Evolutionary conservation across 352 stramenopile species (phyloP), one percentile per base, ranked within the genome.

Genomic region (Pythium rhizo-oryzae): DNA sequence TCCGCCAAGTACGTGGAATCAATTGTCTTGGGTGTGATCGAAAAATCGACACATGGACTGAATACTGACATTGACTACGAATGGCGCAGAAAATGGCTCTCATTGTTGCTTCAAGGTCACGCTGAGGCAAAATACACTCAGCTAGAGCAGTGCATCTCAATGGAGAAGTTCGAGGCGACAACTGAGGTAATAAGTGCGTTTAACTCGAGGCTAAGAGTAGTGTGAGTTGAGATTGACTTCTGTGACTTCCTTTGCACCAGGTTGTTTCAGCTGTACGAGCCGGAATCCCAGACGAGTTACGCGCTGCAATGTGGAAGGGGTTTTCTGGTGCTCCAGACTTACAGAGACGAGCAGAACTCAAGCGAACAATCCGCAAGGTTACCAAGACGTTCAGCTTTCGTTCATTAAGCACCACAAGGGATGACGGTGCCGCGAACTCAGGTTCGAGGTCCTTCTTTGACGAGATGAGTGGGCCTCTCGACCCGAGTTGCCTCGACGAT

Each of bases 71-170:
- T 50, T 43, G 43, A 13, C 23, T 57, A 21, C 6, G 13, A n/a
- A 37, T n/a, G 35, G 28, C 51, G 19, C 25, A 81, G 80, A 44
- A 92, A 93, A 61, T 94, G 86, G 86, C 43, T 94, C 13, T 78
- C 82, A 0, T 43, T 94, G 61, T 63, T 94, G 18, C 56, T 94
- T 16, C 82, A 92, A 60, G 86, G 84, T 5, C 86, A 94, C 63
- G 86, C 86, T 0, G 81, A 93, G 67, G 90, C 86, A 23, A 94
- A 94, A 55, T 93, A 93, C 65, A 91, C 83, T 6, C 86, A 94
- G 39, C 71, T 94, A 39, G 86, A 94, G 55, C 85, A 91, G 55
- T 94, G 86, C 49, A 81, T 89, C 19, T 81, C 83, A 2, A 77
- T 64, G 12, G 75, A 75, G 13, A 90, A 89, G 28, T 94, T 83